Conservation (phyloP, 2,329 filamentous ascomycete species). For the Remersonia thermophila region DNA sequence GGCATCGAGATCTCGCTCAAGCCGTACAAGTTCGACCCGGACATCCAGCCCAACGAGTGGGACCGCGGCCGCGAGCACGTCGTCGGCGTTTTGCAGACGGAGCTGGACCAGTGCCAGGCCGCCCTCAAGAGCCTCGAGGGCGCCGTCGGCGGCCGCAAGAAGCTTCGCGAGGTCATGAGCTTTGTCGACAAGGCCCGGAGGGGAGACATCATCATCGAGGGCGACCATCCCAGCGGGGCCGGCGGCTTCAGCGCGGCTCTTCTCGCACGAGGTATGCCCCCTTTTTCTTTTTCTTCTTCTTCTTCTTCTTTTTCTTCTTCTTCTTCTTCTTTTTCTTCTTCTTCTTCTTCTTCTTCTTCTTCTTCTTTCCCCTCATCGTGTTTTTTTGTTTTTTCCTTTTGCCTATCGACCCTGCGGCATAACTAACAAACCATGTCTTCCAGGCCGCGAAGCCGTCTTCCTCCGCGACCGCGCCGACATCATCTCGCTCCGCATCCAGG, state of each 20-base stretch:
- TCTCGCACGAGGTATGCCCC: constrained; percentile 57
- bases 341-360: no score
- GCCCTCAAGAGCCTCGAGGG: constrained; percentile 67
- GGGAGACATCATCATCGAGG: constrained; percentile 74
- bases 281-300: neutral
- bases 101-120: constrained; percentile 71
- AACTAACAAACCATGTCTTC: constrained; percentile 13
- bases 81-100: constrained; percentile 67
- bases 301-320: no score
- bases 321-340: no score
- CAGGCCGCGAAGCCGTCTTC: constrained; percentile 87
- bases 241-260: constrained; percentile 87
- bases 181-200: constrained; percentile 86
- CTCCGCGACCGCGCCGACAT: constrained; percentile 83
- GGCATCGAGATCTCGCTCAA: constrained; percentile 99
- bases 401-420: constrained; percentile 15
- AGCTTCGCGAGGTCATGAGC: constrained; percentile 75
- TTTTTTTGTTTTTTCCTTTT: constrained; percentile 2
- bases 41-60: constrained; percentile 89
- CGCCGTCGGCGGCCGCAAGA: constrained; percentile 66
- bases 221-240: constrained; percentile 70
- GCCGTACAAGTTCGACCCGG: constrained; percentile 96
- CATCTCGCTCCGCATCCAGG: constrained; percentile 77
- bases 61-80: constrained; percentile 72
- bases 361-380: no score